These are phyloP conservation scores for Heterobasidion occidentale DNA, from an alignment of 1,284 basidiomycete species.

Conservation along the genomic window DNA sequence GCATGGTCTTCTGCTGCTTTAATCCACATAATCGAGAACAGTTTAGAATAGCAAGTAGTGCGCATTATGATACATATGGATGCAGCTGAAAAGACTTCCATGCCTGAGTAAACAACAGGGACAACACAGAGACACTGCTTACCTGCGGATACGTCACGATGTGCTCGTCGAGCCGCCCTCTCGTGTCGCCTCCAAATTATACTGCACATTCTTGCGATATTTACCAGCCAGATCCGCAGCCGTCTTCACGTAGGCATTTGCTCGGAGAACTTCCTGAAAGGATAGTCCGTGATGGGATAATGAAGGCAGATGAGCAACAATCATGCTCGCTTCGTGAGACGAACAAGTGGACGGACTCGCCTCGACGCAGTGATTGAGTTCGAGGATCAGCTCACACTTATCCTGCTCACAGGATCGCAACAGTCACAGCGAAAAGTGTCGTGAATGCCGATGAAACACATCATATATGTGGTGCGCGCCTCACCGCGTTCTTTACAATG, in stretches of 20 bases:
- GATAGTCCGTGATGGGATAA: no score
- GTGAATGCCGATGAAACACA: neutral
- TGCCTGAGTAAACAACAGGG: neutral
- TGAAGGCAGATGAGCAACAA: no score
- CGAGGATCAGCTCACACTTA: constrained; percentile 74
- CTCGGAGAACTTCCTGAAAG: constrained; percentile 59
- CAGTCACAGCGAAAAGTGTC: constrained; percentile 2
- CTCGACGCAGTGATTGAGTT: constrained; percentile 74
- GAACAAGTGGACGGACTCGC: constrained; percentile 14
- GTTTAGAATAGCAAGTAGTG: no score
- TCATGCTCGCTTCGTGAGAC: no score
- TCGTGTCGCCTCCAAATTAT: constrained; percentile 67
- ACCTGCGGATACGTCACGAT: neutral
- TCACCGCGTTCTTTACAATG: constrained; percentile 83
- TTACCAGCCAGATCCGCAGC: constrained; percentile 75
- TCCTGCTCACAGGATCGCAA: constrained; percentile 33
- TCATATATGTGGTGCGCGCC: constrained; percentile 14
- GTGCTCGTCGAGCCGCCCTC: neutral
- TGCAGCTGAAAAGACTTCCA: neutral
- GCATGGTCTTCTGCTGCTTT: no score
- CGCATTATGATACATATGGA: no score
- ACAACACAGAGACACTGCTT: neutral
- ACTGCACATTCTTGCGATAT: constrained; percentile 81
- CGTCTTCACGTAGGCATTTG: constrained; percentile 63
- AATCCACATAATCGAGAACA: no score